Conservation (phyloP, 768 basidiomycete species). For the Rubroboletus pulcherrimus region DNA sequence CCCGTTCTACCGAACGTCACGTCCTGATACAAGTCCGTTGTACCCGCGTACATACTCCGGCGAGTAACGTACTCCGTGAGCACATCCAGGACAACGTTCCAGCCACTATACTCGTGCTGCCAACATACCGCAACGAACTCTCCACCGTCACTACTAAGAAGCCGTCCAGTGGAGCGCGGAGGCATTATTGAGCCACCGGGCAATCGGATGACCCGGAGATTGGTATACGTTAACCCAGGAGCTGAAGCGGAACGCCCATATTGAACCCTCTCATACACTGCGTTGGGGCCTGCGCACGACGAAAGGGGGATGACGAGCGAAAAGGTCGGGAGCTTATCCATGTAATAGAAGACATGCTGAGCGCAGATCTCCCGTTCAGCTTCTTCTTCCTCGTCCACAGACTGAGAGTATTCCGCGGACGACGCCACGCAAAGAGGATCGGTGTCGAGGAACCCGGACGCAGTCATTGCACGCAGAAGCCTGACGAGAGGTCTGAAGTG, state of each 20-base stretch:
- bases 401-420: constrained; percentile 41
- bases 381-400: constrained; percentile 36
- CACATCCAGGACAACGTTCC: constrained; percentile 82
- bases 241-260: constrained; percentile 48
- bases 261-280: constrained; percentile 66
- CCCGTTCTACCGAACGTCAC: constrained; percentile 49
- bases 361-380: constrained; percentile 59
- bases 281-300: constrained; percentile 62
- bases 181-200: constrained; percentile 76
- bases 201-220: constrained; percentile 61
- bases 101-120: constrained; percentile 80
- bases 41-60: constrained; percentile 41
- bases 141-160: constrained; percentile 68
- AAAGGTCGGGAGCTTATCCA: constrained; percentile 67
- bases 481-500: constrained; percentile 66
- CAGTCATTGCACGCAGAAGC: constrained; percentile 74
- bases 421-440: constrained; percentile 54
- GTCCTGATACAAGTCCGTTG: constrained; percentile 44
- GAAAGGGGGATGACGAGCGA: constrained; percentile 67
- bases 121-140: constrained; percentile 69
- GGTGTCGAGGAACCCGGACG: constrained; percentile 70
- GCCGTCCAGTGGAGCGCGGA: constrained; percentile 58
- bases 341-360: constrained; percentile 70
- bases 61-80: constrained; percentile 72
- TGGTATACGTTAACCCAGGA: constrained; percentile 57